A percentile compares a stretch with the other conserved stretches of the same genome.
phyloP scores from a whole-genome alignment of 306 rosid species.

The Lupinus albus region DNA sequence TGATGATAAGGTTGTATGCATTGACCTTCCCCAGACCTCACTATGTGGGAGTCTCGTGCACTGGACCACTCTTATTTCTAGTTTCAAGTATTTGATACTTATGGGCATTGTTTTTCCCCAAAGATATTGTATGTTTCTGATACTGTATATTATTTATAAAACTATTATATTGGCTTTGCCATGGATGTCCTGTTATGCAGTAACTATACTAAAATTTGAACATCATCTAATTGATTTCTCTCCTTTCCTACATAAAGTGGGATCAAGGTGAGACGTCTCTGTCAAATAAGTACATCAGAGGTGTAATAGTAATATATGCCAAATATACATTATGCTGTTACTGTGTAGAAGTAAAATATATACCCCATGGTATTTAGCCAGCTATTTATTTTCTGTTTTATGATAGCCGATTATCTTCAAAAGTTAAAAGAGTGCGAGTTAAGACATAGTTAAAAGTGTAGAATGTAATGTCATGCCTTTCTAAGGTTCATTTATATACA shows the following conservation, averaged over 20 bases:
- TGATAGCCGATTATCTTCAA: constrained; percentile 19
- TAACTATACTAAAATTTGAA: constrained; percentile 1
- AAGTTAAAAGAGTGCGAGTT: background rate
- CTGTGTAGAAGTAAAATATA: background rate
- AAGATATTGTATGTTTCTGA: no score
- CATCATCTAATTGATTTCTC: background rate
- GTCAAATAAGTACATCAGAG: background rate
- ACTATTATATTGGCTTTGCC: constrained; percentile 32
- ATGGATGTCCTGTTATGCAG: constrained; percentile 1
- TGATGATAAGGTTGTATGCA: no score
- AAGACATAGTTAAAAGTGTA: no score
- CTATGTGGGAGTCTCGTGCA: no score
- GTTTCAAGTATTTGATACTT: constrained; percentile 35
- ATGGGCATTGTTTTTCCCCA: background rate
- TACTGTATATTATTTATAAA: constrained; percentile 12
- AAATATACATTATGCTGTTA: background rate
- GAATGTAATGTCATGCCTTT: no score
- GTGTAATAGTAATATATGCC: constrained; percentile 3
- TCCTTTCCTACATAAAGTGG: background rate
- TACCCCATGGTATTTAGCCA: background rate
- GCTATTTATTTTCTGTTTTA: background rate
- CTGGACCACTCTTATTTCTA: no score
- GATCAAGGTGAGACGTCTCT: background rate
- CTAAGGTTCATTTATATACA: no score
- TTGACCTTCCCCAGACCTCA: no score